Base-by-base conservation (phyloP, 2,329 filamentous ascomycete species). In the Ascochyta viciae-villosae region DNA sequence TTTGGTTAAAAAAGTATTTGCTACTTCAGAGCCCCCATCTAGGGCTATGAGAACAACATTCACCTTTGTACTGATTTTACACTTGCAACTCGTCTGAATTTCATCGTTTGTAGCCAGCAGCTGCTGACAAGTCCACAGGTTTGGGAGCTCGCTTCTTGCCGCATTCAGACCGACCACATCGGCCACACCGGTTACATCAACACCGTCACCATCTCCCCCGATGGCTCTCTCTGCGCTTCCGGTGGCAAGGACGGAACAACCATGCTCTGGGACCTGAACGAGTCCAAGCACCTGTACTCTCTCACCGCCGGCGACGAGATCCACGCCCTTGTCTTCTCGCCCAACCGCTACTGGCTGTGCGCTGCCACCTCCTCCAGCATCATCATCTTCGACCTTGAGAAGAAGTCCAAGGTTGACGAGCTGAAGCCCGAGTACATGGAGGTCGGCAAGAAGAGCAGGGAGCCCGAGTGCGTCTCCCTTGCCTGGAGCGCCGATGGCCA, bases 371-470 rank as follows among this genome's bases (percentile, higher is more conserved):
- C 92, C 78, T 91, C 87, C 84, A 92, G 88, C 87, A 98, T 99
- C 88, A 97, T 97, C 88, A 98, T 99, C 87, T 99, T 99, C 85
- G 95, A 99, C 79, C 89, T 99, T 73, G 95, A 99, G 92, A 99
- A 99, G 93, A 99, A 99, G 93, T 96, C 89, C 90, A 98, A 97
- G 90, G 94, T 98, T 78, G 94, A 98, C 76, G 95, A 98, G 89
- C 89, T 99, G 82, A 97, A 96, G 90, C 94, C 94, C 72, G 95
- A 99, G 82, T 96, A 95, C 86, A 86, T 92, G 78, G 87, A 92
- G 79, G 89, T 92, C 79, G 91, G 93, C 85, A 96, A 96, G 92
- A 98, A 98, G 92, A 92, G 89, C 88, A 89, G 93, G 79, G 94
- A 97, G 83, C 95, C 95, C 74, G 94, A 98, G 89, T 98, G 94